Evolutionary conservation across 2,329 filamentous ascomycete genomes (phyloP), one percentile per base, ranked within the genome.

Genomic region (Fusarium hainanense): DNA sequence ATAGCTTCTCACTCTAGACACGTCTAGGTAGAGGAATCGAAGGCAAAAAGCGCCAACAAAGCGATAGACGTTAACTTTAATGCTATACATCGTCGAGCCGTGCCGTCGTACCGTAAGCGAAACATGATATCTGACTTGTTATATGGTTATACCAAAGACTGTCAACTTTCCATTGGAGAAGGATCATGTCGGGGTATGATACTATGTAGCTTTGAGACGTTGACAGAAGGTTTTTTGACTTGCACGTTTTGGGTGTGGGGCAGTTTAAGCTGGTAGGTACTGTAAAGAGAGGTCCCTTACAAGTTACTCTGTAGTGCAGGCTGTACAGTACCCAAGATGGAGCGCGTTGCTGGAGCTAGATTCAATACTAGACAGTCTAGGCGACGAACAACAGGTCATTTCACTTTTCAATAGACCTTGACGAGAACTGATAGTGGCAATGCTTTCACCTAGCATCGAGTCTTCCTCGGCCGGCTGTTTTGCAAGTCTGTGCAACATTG

Each of bases 211-310:
- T 25, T 40, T n/a, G 18, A 30, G 52, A 65, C 28, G 61, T 48
- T 28, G 16, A 25, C 54, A 48, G 44, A 56, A 69, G 40, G 42
- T 67, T 69, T 70, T 67, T 67, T 16, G 27, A 51, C 32, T 41
- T 59, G 58, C 21, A 69, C 44, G 37, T 67, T 59, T 67, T 40
- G 28, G 52, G 54, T 70, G 58, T 58, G 67, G 67, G 67, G 58
- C 68, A 68, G n/a, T 21, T 14, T 42, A 42, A 27, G 18, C 32
- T n/a, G 23, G 49, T 37, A 50, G 34, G 27, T 28, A 28, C 28
- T 28, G 34, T 37, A 37, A n/a, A 37, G 34, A 37, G 34, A 37
- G 34, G 18, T 18, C 18, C 34, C 18, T 37, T n/a, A 13, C 12
- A 28, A 28, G 28, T 28, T 28, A 37, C 34, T 37, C 34, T 37